Percentiles rank a stretch among this genome's conserved stretches.
Conservation (phyloP, 2,329 filamentous ascomycete species). For the Fusarium cicatricum region DNA sequence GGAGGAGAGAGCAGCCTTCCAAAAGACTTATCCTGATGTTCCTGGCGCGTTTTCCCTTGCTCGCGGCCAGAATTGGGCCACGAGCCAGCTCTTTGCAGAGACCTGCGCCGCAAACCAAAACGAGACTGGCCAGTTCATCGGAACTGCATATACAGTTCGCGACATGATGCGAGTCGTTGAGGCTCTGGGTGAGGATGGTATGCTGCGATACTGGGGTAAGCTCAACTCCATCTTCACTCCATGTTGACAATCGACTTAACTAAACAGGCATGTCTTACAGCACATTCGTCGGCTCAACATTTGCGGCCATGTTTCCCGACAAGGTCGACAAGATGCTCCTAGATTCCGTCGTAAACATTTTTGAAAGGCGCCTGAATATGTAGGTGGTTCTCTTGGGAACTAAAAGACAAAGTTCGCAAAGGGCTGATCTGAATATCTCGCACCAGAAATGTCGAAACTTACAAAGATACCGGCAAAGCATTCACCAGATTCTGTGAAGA, state of each 20-base stretch:
- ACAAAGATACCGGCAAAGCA: conserved; percentile 38
- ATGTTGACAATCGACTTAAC: not conserved
- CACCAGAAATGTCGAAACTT: conserved; percentile 41
- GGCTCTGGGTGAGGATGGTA: conserved; percentile 49
- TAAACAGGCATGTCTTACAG: conserved; percentile 47
- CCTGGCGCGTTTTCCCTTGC: conserved; percentile 19
- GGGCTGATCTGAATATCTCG: not conserved
- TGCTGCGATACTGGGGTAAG: conserved; percentile 51
- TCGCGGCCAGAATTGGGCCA: conserved; percentile 36
- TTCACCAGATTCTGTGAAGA: conserved; percentile 38
- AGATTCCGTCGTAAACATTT: conserved; percentile 44
- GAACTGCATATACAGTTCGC: conserved; percentile 54
- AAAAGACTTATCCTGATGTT: not conserved
- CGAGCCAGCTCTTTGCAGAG: conserved; percentile 26
- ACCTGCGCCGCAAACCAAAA: conserved; percentile 34
- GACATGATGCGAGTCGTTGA: conserved; percentile 57
- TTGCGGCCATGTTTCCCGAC: conserved; percentile 52
- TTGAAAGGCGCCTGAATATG: conserved; percentile 43
- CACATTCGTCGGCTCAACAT: conserved; percentile 48
- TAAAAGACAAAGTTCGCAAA: too few relatives aligned
- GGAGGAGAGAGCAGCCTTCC: not conserved
- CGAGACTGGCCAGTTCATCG: conserved; percentile 48
- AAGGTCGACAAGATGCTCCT: conserved; percentile 45
- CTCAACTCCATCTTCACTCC: too few relatives aligned
- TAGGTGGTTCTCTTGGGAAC: conserved; percentile 8